Percentiles rank a stretch among this genome's conserved stretches.
Conservation (phyloP, 129 eudicot species). For the Ambrosia artemisiifolia region DNA sequence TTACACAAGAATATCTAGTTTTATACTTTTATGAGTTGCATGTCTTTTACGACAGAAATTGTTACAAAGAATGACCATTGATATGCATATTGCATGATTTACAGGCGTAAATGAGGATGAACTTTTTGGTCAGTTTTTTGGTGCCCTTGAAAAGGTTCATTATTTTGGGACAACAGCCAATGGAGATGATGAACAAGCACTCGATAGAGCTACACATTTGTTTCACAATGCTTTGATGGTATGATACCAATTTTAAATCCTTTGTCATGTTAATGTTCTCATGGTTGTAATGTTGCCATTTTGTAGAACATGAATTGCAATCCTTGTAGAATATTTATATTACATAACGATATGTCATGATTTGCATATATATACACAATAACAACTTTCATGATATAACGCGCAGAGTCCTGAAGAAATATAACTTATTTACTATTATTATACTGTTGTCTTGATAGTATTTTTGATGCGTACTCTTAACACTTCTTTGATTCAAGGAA, state of each 20-base stretch:
- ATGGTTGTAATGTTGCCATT: not conserved
- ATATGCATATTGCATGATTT: constrained; percentile 11
- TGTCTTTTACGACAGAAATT: not conserved
- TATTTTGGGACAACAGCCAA: constrained; percentile 56
- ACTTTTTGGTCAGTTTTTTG: constrained; percentile 76
- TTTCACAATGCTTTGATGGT: constrained; percentile 74
- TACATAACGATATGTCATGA: not conserved
- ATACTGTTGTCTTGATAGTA: not conserved
- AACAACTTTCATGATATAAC: not conserved
- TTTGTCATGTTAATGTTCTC: not conserved
- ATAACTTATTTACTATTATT: not conserved
- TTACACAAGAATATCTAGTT: not conserved
- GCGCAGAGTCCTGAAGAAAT: not conserved
- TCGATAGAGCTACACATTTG: constrained; percentile 67
- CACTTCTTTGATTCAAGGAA: constrained; percentile 44
- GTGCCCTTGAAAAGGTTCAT: constrained; percentile 63
- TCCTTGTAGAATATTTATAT: not conserved
- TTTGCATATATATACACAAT: not conserved
- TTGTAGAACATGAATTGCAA: not conserved
- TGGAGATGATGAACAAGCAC: constrained; percentile 71
- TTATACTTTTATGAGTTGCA: not conserved
- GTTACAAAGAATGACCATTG: not conserved
- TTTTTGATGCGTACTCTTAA: constrained; percentile 1
- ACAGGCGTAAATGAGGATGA: constrained; percentile 67
- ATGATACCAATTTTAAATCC: constrained; percentile 14